Conservation (phyloP, 805 yeast genomes). For the Metschnikowia continentalis region DNA sequence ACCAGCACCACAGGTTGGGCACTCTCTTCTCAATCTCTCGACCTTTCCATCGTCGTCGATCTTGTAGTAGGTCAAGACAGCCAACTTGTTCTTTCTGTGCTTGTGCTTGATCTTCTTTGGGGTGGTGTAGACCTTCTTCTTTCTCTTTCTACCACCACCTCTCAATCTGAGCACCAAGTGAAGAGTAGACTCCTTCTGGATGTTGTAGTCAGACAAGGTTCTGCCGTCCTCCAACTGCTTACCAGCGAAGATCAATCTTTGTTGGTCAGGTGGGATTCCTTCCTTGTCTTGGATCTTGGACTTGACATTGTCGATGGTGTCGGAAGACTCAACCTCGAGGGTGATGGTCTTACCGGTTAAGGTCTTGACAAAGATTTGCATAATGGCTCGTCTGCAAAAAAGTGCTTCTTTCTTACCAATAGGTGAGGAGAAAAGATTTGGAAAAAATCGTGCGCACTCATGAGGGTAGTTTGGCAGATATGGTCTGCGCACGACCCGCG, state of each 20-base stretch:
- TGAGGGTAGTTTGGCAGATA: background rate
- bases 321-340: constrained; percentile 98
- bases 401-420: constrained; percentile 49
- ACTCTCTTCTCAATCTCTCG: constrained; percentile 98
- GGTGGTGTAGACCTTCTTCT: constrained; percentile 99
- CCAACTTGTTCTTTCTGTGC: constrained; percentile 99
- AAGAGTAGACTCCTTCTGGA: constrained; percentile 98
- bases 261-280: constrained; percentile 99
- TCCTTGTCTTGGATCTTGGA: constrained; percentile 98
- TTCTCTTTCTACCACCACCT: constrained; percentile 94
- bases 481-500: background rate
- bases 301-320: constrained; percentile 98
- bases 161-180: constrained; percentile 96
- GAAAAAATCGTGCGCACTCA: constrained; percentile 1
- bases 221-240: constrained; percentile 99
- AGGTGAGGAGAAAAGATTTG: constrained; percentile 10
- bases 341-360: constrained; percentile 99
- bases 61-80: constrained; percentile 99
- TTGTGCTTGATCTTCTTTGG: constrained; percentile 99
- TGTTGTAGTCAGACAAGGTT: constrained; percentile 98
- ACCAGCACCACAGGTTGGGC: constrained; percentile 97
- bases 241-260: constrained; percentile 99
- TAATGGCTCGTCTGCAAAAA: constrained; percentile 41
- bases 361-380: constrained; percentile 99
- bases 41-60: constrained; percentile 98